Base-by-base conservation (phyloP, 2,329 filamentous ascomycete species). In the Rhexocercosporidium sp. region DNA sequence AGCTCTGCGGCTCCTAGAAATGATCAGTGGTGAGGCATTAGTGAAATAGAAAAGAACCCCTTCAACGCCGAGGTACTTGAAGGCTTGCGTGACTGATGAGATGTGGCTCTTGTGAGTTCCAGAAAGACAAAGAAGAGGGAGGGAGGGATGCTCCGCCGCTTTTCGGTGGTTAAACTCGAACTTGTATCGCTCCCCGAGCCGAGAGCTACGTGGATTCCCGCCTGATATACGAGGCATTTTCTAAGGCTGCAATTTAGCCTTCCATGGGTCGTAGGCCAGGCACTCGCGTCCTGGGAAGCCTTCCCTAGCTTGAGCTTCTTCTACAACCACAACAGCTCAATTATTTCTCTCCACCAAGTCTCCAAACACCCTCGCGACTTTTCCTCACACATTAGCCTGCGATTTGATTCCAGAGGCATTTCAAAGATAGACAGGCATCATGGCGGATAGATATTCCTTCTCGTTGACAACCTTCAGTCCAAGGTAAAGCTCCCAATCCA, bases 391-490 rank as follows among this genome's bases (percentile, higher is more conserved):
- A 53, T 56, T 29, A 18, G 20, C 37, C 47, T 59, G 63, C 39
- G 34, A 64, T 22, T 56, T 46, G 56, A 25, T 22, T 20, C n/a
- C 49, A 18, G 44, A 53, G 41, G 59, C 66, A 57, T 4, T 59
- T 64, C 57, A n/a, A 39, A 64, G 41, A 63, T 65, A 71, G 44
- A 64, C 62, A 69, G 69, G 67, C 76, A 84, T 73, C 79, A 99
- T 99, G 95, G 95, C 96, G 78, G 96, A 99, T 83, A 88, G 96
- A 85, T 99, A 99, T 83, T 97, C 95, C 65, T 99, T 99, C 90
- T 99, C 96, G 68, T 88, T 99, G 80, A 99, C 96, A 72, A 99
- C 96, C 73, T 99, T 99, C 90, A 98, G 96, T 78, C 96, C 96
- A 81, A 99, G 95, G 96, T 96, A 61, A 54, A 25, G 25, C 56